Evolutionary conservation across 495 filamentous ascomycete genomes (phyloP).

Genomic region (Penicillium parvum): DNA sequence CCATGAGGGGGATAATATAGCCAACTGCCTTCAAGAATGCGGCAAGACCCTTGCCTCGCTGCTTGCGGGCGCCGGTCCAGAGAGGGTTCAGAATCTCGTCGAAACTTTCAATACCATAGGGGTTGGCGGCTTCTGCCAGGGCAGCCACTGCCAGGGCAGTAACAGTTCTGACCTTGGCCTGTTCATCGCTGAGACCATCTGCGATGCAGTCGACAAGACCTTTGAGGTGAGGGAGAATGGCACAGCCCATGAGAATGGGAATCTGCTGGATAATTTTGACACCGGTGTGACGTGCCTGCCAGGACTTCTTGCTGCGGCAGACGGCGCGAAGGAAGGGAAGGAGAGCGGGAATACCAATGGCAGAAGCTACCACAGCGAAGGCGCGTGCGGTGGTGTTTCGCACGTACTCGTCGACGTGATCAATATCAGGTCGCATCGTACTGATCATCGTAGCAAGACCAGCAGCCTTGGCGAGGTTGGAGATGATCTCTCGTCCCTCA

Average conservation of each 20-base stretch:
- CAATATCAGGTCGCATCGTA: constrained; percentile 98
- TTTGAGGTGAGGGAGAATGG: constrained; percentile 92
- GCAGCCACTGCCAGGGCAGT: constrained; percentile 94
- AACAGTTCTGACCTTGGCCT: constrained; percentile 94
- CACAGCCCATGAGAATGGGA: constrained; percentile 98
- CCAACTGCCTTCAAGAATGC: constrained; percentile 97
- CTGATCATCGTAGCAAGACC: constrained; percentile 99
- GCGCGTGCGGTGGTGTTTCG: constrained; percentile 96
- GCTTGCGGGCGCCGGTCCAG: constrained; percentile 92
- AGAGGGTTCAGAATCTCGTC: constrained; percentile 96
- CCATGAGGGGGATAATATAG: constrained; percentile 98
- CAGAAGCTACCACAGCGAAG: constrained; percentile 95
- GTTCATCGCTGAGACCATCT: constrained; percentile 93
- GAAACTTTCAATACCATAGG: constrained; percentile 98
- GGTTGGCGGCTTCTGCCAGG: constrained; percentile 92
- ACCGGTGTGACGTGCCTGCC: constrained; percentile 98
- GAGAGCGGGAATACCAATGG: constrained; percentile 91
- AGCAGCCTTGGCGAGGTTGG: constrained; percentile 92
- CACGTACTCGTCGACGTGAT: constrained; percentile 98
- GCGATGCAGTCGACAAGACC: constrained; percentile 95
- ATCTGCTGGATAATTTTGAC: constrained; percentile 99
- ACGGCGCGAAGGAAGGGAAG: constrained; percentile 94
- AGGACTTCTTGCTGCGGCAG: constrained; percentile 96
- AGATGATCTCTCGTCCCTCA: constrained; percentile 97
- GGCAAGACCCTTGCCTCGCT: constrained; percentile 92